phyloP scores from a whole-genome alignment of 768 basidiomycete genomes.

The Rubroboletus satanas region DNA sequence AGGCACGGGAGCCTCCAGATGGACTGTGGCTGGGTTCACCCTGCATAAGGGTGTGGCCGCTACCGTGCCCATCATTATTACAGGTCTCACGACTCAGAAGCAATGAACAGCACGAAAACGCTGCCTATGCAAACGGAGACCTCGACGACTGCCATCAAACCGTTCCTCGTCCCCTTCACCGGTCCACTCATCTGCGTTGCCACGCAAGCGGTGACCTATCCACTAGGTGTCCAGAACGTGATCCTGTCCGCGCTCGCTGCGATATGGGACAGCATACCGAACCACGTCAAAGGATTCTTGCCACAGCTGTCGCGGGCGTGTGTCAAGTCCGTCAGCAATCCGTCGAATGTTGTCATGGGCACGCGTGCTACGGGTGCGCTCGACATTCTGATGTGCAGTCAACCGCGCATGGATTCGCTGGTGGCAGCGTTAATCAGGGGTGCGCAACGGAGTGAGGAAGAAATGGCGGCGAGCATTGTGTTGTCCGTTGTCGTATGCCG shows the following conservation, averaged over 20 bases:
- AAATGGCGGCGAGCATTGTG: slow-evolving; percentile 71
- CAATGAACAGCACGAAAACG: too few species aligned
- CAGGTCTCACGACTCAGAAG: too few species aligned
- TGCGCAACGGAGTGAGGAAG: slow-evolving; percentile 58
- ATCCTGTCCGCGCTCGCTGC: slow-evolving; percentile 82
- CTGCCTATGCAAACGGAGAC: too few species aligned
- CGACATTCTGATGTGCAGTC: slow-evolving; percentile 85
- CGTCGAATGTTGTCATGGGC: slow-evolving; percentile 73
- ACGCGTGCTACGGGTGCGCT: slow-evolving; percentile 79
- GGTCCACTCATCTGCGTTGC: slow-evolving; percentile 95
- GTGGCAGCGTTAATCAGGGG: slow-evolving; percentile 80
- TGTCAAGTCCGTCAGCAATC: slow-evolving; percentile 85
- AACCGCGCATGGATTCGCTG: slow-evolving; percentile 90
- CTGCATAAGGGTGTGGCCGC: too few species aligned
- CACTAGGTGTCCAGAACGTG: slow-evolving; percentile 89
- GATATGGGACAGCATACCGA: slow-evolving; percentile 82
- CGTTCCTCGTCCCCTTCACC: slow-evolving; percentile 91
- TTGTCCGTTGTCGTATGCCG: slow-evolving; percentile 74
- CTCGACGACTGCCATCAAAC: too few species aligned
- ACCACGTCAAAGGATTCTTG: slow-evolving; percentile 96
- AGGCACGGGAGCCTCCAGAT: too few species aligned
- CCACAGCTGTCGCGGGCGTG: slow-evolving; percentile 96
- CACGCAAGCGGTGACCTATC: slow-evolving; percentile 83
- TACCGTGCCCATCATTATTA: too few species aligned
- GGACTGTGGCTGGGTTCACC: too few species aligned